phyloP scores from a whole-genome alignment of 805 yeast species.

The Kodamaea leandrae region DNA sequence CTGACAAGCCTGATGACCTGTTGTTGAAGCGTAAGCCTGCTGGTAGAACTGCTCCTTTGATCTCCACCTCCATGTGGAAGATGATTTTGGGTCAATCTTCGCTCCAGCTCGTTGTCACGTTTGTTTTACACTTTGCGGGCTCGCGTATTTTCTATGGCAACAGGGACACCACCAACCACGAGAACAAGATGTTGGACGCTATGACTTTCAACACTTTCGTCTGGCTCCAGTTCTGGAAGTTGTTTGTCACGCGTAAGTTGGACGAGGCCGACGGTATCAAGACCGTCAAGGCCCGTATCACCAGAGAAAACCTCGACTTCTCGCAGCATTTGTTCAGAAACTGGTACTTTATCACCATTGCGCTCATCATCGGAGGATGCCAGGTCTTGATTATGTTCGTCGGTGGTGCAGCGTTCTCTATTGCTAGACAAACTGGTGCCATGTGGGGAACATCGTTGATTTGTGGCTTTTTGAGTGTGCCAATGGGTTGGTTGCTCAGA shows the following conservation, averaged over 20 bases:
- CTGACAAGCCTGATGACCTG: constrained; percentile 89
- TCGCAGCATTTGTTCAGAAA: constrained; percentile 80
- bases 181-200: constrained; percentile 64
- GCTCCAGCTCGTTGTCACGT: constrained; percentile 76
- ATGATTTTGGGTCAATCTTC: constrained; percentile 89
- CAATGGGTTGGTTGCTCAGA: constrained; percentile 74
- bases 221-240: constrained; percentile 95
- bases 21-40: constrained; percentile 80
- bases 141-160: constrained; percentile 51
- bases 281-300: constrained; percentile 55
- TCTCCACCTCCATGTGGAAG: constrained; percentile 94
- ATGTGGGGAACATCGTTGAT: constrained; percentile 89
- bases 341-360: constrained; percentile 74
- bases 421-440: constrained; percentile 72
- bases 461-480: constrained; percentile 78
- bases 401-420: constrained; percentile 94
- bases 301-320: constrained; percentile 70
- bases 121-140: constrained; percentile 80
- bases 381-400: constrained; percentile 92
- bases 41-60: constrained; percentile 74
- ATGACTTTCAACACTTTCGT: constrained; percentile 95
- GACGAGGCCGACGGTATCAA: constrained; percentile 79
- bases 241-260: constrained; percentile 84
- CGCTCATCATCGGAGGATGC: constrained; percentile 71
- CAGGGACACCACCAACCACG: constrained; percentile 36